Percentiles rank a stretch among this genome's conserved stretches.
Evolutionary conservation across 2,329 filamentous ascomycete species (phyloP).

Genomic region (Exophiala lecanii-corni): DNA sequence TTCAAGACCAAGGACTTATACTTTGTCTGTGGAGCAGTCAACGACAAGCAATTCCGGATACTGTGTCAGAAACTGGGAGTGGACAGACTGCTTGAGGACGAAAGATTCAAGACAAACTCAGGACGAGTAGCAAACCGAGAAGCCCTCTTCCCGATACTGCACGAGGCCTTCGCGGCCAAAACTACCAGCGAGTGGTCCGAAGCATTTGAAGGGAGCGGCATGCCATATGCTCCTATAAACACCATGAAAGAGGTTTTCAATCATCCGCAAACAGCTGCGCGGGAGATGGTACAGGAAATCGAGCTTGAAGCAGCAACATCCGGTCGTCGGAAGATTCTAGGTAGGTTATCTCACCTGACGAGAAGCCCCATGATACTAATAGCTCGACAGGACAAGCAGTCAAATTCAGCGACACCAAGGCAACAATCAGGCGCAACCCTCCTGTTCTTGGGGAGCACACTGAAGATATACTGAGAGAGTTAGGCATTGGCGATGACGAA

Average conservation of each 20-base stretch:
- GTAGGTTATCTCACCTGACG: slow-evolving; percentile 19
- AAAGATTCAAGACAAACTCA: slow-evolving; percentile 58
- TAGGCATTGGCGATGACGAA: not conserved
- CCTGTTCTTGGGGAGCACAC: not conserved
- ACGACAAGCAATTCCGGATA: slow-evolving; percentile 63
- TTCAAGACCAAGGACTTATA: slow-evolving; percentile 67
- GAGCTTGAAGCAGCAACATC: slow-evolving; percentile 23
- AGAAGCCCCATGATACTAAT: too few species aligned
- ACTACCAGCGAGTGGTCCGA: slow-evolving; percentile 40
- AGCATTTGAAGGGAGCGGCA: slow-evolving; percentile 39
- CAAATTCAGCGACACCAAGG: slow-evolving; percentile 32
- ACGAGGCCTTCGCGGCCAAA: slow-evolving; percentile 32
- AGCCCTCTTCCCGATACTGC: slow-evolving; percentile 36
- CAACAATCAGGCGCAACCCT: not conserved
- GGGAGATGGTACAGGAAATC: slow-evolving; percentile 35
- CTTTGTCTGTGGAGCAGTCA: slow-evolving; percentile 67
- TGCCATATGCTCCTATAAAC: slow-evolving; percentile 47
- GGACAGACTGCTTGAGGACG: slow-evolving; percentile 57
- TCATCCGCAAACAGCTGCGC: slow-evolving; percentile 41
- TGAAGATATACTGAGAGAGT: not conserved
- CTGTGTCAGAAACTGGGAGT: slow-evolving; percentile 57
- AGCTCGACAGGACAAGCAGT: slow-evolving; percentile 25
- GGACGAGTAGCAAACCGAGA: slow-evolving; percentile 52
- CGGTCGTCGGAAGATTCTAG: slow-evolving; percentile 29
- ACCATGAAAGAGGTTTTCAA: slow-evolving; percentile 41